Percentiles rank a stretch among this genome's conserved stretches.
Conservation (phyloP, 2,329 filamentous ascomycete genomes). For the Colletotrichum sp. region DNA sequence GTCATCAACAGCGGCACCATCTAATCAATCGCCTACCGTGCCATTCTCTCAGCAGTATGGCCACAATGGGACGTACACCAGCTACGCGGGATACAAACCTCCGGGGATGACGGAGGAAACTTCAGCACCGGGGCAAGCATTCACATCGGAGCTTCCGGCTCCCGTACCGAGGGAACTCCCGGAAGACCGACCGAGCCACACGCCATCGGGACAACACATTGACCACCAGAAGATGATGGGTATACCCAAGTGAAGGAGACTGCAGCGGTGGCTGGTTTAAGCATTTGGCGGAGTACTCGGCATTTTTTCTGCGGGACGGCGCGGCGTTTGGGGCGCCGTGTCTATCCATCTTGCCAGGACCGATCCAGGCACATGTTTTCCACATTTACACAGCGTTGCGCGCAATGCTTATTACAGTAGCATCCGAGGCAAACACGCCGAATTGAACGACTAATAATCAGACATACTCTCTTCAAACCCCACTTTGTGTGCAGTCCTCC, state of each 20-base stretch:
- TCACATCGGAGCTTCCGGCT: slow-evolving; percentile 1
- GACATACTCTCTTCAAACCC: background rate
- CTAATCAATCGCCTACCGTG: background rate
- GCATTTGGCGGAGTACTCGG: background rate
- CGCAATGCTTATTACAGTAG: background rate
- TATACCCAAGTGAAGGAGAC: background rate
- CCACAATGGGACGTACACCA: background rate
- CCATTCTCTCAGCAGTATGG: background rate
- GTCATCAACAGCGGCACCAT: background rate
- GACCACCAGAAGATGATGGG: slow-evolving; percentile 9
- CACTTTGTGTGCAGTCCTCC: background rate
- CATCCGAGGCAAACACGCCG: background rate
- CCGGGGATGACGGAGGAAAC: background rate
- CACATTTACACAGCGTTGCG: background rate
- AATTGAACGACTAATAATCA: background rate
- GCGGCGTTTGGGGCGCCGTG: background rate
- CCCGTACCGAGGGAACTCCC: background rate
- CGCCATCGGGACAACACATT: background rate
- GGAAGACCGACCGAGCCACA: background rate
- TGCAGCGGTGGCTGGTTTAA: background rate
- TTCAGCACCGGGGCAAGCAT: background rate
- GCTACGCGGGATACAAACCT: slow-evolving; percentile 2
- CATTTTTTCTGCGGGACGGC: background rate
- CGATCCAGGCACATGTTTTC: background rate
- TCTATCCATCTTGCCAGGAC: background rate